Percentiles rank a stretch among this genome's conserved stretches.
Evolutionary conservation across 1,284 basidiomycete species (phyloP).

Genomic region (Clitocybe nebularis): DNA sequence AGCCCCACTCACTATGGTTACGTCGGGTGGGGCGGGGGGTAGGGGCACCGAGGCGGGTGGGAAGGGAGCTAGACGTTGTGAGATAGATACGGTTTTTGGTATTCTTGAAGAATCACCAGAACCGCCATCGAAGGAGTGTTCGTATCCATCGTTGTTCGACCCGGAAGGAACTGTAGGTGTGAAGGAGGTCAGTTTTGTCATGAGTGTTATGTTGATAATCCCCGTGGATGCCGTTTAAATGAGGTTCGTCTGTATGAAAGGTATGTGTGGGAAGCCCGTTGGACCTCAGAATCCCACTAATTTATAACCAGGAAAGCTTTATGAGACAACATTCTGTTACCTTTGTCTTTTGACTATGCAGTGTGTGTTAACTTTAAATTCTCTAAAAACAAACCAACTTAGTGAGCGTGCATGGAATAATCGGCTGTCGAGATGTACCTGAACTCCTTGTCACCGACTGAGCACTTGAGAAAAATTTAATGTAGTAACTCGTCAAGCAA

Average conservation of each 20-base stretch:
- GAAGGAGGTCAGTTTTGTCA: constrained; percentile 9
- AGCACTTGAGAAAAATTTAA: too few species aligned
- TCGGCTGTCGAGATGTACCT: too few species aligned
- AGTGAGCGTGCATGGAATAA: too few species aligned
- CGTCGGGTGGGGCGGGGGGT: constrained; percentile 56
- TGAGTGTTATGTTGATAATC: constrained; percentile 6
- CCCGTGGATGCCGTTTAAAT: constrained; percentile 10
- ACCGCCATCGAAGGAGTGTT: constrained; percentile 2
- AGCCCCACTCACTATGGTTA: constrained; percentile 59
- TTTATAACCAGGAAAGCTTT: too few species aligned
- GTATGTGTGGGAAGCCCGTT: constrained; percentile 2
- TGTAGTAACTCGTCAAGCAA: too few species aligned
- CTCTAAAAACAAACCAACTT: too few species aligned
- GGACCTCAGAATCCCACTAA: too few species aligned
- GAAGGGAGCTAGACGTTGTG: background rate
- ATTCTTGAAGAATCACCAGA: background rate
- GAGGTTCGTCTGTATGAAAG: constrained; percentile 5
- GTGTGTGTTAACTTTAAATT: too few species aligned
- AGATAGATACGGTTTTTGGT: constrained; percentile 1
- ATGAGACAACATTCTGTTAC: too few species aligned
- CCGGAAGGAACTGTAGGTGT: constrained; percentile 2
- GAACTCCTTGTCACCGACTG: too few species aligned
- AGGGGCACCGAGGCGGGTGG: constrained; percentile 21
- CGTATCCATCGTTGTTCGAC: constrained; percentile 4
- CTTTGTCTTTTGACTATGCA: too few species aligned